A percentile compares a stretch with the other conserved stretches of the same genome.
Evolutionary conservation across 768 basidiomycete genomes (phyloP).

Genomic region (Lyophyllum decastes): DNA sequence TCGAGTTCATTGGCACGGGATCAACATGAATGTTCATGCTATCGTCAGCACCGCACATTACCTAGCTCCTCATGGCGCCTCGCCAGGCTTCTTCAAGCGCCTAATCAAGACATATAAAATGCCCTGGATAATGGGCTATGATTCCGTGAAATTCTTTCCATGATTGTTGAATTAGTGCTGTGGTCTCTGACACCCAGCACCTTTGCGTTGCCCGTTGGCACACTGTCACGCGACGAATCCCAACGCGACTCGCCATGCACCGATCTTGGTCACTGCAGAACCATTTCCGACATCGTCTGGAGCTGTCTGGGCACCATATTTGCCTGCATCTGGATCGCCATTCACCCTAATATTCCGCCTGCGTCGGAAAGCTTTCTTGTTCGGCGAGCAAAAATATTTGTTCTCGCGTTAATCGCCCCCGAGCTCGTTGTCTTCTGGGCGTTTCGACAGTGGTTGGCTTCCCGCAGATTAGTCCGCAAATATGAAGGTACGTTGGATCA

Average conservation of each 20-base stretch:
- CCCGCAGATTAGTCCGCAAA: conserved; percentile 14
- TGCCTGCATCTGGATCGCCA: conserved; percentile 23
- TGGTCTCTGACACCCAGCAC: neutral
- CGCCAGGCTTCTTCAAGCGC: neutral
- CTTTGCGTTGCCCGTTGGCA: neutral
- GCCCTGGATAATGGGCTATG: neutral
- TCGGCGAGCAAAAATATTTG: conserved; percentile 13
- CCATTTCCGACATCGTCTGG: conserved; percentile 19
- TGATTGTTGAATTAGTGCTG: neutral
- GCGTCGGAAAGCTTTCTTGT: neutral
- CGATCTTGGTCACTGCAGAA: conserved; percentile 5
- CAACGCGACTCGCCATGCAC: neutral
- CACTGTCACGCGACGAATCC: neutral
- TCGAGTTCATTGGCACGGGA: too few species aligned
- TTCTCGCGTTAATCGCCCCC: conserved; percentile 22
- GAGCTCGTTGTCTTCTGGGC: conserved; percentile 23
- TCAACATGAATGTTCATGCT: too few species aligned
- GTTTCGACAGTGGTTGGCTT: conserved; percentile 18
- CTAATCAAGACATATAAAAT: neutral
- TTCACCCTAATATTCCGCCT: conserved; percentile 26
- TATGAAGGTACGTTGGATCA: neutral
- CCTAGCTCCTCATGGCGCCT: too few species aligned
- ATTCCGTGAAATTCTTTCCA: neutral
- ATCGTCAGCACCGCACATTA: too few species aligned
- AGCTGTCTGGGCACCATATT: conserved; percentile 26